Base-by-base conservation (phyloP, 2,329 filamentous ascomycete genomes). In the Tolypocladium cylindrosporum region DNA sequence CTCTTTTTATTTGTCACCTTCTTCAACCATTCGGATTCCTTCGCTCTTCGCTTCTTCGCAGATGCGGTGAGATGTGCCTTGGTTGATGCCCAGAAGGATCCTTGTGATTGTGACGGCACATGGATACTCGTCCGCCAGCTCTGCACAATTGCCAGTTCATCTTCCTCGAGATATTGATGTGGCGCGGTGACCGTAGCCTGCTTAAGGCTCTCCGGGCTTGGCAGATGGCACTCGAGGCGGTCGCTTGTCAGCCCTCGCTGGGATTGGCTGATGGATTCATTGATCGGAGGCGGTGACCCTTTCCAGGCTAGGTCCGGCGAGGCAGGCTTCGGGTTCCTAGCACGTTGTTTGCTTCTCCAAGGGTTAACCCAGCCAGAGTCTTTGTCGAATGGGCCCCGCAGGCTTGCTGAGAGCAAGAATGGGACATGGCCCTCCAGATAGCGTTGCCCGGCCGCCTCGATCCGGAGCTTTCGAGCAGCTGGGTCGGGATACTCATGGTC, bases 361-460 rank as follows among this genome's bases (percentile, higher is more conserved):
- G 71, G 71, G 53, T 73, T 73, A 5, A 62, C 55, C 70, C 69
- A 72, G 43, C 66, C 63, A 7, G 66, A 65, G 8, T 54, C 61
- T 39, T 57, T 45, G 27, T 79, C 75, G 62, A 89, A 87, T 0
- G 87, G 87, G 0, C 87, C 87, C 59, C 73, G 77, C 3, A 90
- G 73, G 7, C 73, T 70, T 8, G 87, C 81, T 14, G 87, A 87
- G 3, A 85, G 68, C 3, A 91, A 75, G 31, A 80, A 65, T 0
- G 86, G 78, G 2, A 76, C 66, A 37, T 77, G 72, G 0, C 87
- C 87, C 8, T 75, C 71, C 42, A 89, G 71, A 63, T 81, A 89
- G 40, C 77, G 76, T 39, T 77, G 71, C 1, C 83, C 87, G 14
- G 86, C 79, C 0, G 75, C 70, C 67, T 89, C 85, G 59, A 86